Evolutionary conservation across 2,329 filamentous ascomycete genomes (phyloP).

Genomic region (Pleoardoris graminearum): DNA sequence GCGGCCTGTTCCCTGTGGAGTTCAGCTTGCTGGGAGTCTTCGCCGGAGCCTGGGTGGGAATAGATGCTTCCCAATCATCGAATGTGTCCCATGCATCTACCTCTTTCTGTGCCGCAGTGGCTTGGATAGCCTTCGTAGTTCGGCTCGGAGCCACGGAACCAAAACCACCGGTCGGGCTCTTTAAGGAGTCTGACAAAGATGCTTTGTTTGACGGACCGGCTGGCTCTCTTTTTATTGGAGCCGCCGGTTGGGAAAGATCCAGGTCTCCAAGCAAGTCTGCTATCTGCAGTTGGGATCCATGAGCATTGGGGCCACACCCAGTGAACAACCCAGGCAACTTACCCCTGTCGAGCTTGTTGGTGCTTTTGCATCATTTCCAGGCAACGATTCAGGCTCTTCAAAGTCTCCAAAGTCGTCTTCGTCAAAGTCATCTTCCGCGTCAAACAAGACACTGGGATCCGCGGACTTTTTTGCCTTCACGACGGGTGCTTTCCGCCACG

Average conservation of each 20-base stretch:
- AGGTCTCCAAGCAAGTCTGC: conserved; percentile 35
- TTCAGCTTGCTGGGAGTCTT: conserved; percentile 9
- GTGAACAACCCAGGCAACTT: background rate
- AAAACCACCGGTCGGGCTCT: conserved; percentile 17
- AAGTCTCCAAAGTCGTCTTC: conserved; percentile 46
- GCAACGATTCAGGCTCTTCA: conserved; percentile 25
- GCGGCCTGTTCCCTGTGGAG: conserved; percentile 6
- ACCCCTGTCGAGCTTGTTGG: conserved; percentile 15
- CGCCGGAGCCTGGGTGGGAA: conserved; percentile 20
- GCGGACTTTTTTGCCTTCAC: conserved; percentile 37
- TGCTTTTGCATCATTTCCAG: conserved; percentile 1
- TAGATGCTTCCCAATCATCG: conserved; percentile 46
- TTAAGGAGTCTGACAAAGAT: conserved; percentile 6
- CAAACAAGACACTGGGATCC: conserved; percentile 47
- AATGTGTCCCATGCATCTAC: conserved; percentile 54
- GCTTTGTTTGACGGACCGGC: conserved; percentile 5
- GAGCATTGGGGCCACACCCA: background rate
- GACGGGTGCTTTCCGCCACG: conserved; percentile 32
- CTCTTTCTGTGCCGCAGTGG: conserved; percentile 13
- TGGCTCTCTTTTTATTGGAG: conserved; percentile 6
- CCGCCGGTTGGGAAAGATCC: conserved; percentile 25
- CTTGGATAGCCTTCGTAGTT: conserved; percentile 4
- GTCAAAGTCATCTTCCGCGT: conserved; percentile 42
- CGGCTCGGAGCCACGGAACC: conserved; percentile 15
- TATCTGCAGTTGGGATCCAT: conserved; percentile 6